These are phyloP conservation scores for Pisolithus marmoratus DNA, from an alignment of 768 basidiomycete species.

Conservation along the genomic window DNA sequence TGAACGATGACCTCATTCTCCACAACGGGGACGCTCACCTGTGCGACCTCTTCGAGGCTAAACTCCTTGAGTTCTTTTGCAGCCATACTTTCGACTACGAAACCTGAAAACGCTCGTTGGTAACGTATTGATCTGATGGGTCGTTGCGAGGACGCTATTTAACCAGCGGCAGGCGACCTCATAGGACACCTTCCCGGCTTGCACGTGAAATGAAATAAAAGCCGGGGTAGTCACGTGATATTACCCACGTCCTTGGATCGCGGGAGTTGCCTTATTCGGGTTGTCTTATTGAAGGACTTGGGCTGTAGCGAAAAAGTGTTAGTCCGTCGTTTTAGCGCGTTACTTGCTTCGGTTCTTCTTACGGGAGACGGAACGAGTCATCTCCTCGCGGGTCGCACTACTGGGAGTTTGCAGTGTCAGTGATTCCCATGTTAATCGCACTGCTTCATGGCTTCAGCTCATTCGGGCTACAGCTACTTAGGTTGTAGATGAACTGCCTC, in stretches of 20 bases:
- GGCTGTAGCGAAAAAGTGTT: no score
- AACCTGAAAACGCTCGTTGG: neutral
- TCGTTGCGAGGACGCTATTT: neutral
- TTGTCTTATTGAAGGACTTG: no score
- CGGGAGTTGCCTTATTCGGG: neutral
- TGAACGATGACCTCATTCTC: neutral
- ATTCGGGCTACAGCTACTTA: conserved; percentile 11
- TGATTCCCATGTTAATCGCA: conserved; percentile 7
- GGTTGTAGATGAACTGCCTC: conserved; percentile 18
- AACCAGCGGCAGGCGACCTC: neutral
- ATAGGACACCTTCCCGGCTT: conserved; percentile 1
- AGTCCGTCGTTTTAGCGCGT: no score
- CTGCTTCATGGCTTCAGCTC: conserved; percentile 10
- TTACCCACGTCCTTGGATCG: neutral
- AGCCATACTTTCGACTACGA: conserved; percentile 15
- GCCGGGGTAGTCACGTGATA: conserved; percentile 4
- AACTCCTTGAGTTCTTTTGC: conserved; percentile 37
- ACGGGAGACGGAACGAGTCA: no score
- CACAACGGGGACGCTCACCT: conserved; percentile 29
- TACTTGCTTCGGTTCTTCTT: no score
- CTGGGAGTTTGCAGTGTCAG: conserved; percentile 14
- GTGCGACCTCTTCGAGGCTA: conserved; percentile 54
- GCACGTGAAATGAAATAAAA: conserved; percentile 3
- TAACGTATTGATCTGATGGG: no score
- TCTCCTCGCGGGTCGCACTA: no score